Evolutionary conservation across 805 yeast genomes (phyloP).

Genomic region (Zygosaccharomyces rouxii): DNA sequence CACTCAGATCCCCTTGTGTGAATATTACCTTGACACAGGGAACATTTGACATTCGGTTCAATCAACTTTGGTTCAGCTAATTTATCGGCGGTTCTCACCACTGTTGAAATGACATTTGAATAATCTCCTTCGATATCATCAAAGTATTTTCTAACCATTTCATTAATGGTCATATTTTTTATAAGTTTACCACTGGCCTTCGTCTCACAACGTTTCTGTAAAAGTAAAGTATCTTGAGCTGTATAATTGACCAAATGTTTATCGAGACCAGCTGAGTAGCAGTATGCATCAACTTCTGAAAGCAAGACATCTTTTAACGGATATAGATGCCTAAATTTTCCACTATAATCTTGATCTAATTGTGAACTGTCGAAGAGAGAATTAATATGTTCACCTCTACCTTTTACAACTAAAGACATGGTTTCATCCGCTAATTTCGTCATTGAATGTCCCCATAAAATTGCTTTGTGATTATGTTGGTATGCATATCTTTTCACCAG

Average conservation of each 20-base stretch:
- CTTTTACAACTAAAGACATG: conserved; percentile 76
- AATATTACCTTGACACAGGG: conserved; percentile 51
- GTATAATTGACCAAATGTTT: conserved; percentile 28
- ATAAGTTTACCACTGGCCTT: conserved; percentile 23
- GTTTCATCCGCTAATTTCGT: conserved; percentile 76
- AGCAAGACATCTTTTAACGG: conserved; percentile 75
- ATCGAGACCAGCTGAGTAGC: conserved; percentile 34
- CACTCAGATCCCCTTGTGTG: conserved; percentile 58
- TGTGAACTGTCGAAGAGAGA: conserved; percentile 45
- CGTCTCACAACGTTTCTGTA: conserved; percentile 24
- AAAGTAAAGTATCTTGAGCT: conserved; percentile 20
- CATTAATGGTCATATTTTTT: conserved; percentile 76
- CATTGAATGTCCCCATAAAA: conserved; percentile 75
- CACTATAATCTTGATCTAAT: conserved; percentile 28
- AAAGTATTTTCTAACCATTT: conserved; percentile 70
- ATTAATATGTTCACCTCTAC: conserved; percentile 72
- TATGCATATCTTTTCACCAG: conserved; percentile 46
- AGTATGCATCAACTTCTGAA: conserved; percentile 61
- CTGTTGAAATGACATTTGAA: conserved; percentile 88
- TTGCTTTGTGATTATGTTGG: conserved; percentile 44
- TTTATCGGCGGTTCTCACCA: conserved; percentile 83
- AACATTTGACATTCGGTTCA: conserved; percentile 38
- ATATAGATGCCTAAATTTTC: conserved; percentile 46
- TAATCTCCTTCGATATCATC: conserved; percentile 67
- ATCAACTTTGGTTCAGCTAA: conserved; percentile 45